Percentiles rank a stretch among this genome's conserved stretches.
Evolutionary conservation across 352 stramenopile genomes (phyloP).

Genomic region (Phytophthora uliginosa): DNA sequence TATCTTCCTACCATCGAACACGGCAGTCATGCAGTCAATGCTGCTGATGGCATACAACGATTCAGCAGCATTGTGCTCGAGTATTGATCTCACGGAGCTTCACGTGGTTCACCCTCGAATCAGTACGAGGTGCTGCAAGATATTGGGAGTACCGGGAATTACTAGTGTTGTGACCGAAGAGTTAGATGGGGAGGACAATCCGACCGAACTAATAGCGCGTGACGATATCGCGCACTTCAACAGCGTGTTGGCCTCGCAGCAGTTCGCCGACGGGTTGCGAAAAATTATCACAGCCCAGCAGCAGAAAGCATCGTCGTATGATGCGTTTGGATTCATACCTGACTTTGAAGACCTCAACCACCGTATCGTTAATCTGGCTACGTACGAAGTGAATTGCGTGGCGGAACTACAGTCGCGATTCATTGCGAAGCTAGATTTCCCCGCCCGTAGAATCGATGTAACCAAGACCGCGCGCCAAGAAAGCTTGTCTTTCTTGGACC

Average conservation of each 20-base stretch:
- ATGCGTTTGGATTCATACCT: slow-evolving; percentile 51
- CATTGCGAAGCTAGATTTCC: slow-evolving; percentile 65
- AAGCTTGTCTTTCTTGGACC: slow-evolving; percentile 77
- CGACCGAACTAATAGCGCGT: slow-evolving; percentile 27
- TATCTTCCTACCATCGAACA: slow-evolving; percentile 67
- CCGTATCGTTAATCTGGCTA: slow-evolving; percentile 57
- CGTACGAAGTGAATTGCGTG: slow-evolving; percentile 64
- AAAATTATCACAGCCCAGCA: slow-evolving; percentile 80
- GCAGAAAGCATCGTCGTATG: slow-evolving; percentile 51
- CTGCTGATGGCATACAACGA: slow-evolving; percentile 80
- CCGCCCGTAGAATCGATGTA: slow-evolving; percentile 61
- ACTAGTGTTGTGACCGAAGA: slow-evolving; percentile 75
- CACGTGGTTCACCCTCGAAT: slow-evolving; percentile 78
- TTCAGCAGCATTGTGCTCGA: slow-evolving; percentile 66
- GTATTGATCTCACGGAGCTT: slow-evolving; percentile 69
- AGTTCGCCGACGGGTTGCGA: slow-evolving; percentile 69
- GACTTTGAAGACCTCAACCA: slow-evolving; percentile 79
- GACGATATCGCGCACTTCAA: slow-evolving; percentile 66
- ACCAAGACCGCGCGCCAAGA: slow-evolving; percentile 58
- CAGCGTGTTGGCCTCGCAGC: slow-evolving; percentile 52
- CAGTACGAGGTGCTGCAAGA: slow-evolving; percentile 58
- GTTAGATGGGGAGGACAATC: slow-evolving; percentile 36
- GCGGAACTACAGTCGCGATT: slow-evolving; percentile 68
- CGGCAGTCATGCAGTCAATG: slow-evolving; percentile 68
- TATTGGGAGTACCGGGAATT: slow-evolving; percentile 67